These are phyloP conservation scores for Ophiostoma sp. DNA, from an alignment of 2,329 filamentous ascomycete genomes.

Conservation along the genomic window DNA sequence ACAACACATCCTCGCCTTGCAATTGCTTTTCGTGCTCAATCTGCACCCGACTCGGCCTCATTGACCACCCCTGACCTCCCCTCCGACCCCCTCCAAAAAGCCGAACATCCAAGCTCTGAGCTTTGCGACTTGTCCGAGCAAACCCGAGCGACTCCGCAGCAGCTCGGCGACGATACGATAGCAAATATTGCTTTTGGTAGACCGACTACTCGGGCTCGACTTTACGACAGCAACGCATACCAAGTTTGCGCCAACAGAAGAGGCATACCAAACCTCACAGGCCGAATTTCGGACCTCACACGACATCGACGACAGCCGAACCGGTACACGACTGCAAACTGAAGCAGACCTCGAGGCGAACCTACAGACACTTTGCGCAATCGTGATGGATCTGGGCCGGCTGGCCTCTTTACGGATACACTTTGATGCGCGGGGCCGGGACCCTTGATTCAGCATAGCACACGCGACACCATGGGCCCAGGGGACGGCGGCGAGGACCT, in stretches of 20 bases:
- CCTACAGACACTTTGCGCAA: not conserved
- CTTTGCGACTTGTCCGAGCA: slow-evolving; percentile 17
- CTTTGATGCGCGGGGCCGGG: slow-evolving; percentile 17
- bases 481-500: slow-evolving; percentile 35
- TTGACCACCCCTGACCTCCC: not conserved
- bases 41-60: not conserved
- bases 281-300: not conserved
- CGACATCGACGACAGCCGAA: not conserved
- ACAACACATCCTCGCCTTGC: not conserved
- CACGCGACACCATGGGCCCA: slow-evolving; percentile 27
- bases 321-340: not conserved
- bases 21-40: not conserved
- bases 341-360: not conserved
- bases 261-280: not conserved
- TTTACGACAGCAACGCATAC: not conserved
- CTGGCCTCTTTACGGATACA: slow-evolving; percentile 21
- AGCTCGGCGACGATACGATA: slow-evolving; percentile 6
- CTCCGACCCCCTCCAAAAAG: not conserved
- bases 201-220: not conserved
- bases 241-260: not conserved
- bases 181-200: not conserved
- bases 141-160: slow-evolving; percentile 11
- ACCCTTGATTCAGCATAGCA: not conserved
- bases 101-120: slow-evolving; percentile 6
- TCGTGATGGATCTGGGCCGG: slow-evolving; percentile 20